phyloP scores from a whole-genome alignment of 2,329 filamentous ascomycete genomes.

The Monascus ruber region DNA sequence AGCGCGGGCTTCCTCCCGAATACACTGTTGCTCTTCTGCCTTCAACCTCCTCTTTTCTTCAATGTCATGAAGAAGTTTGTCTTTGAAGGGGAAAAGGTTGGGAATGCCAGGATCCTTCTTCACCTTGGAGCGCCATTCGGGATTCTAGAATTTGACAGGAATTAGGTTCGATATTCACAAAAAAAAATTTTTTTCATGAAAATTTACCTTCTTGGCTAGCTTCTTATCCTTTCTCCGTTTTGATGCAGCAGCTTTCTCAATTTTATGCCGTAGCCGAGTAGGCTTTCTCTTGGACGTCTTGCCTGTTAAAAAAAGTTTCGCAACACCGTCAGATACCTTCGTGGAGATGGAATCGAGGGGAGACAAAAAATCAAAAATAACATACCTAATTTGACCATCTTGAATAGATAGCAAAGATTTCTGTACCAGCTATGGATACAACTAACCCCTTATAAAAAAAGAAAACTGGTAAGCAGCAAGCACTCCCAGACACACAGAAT shows the following conservation, averaged over 20 bases:
- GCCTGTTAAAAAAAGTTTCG: conserved; percentile 42
- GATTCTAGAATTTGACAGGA: conserved; percentile 46
- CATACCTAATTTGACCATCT: conserved; percentile 33
- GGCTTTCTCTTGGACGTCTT: conserved; percentile 88
- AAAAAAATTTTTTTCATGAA: not conserved
- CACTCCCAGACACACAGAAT: not conserved
- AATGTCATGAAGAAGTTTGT: conserved; percentile 86
- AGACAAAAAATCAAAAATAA: not conserved
- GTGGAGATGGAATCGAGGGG: not conserved
- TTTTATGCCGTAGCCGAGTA: conserved; percentile 85
- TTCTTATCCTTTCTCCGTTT: conserved; percentile 90
- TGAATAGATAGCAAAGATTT: conserved; percentile 8
- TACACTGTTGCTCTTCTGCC: conserved; percentile 62
- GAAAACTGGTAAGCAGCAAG: not conserved
- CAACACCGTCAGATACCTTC: not conserved
- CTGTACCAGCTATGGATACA: too few species aligned
- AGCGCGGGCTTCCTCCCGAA: conserved; percentile 52
- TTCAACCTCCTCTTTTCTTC: conserved; percentile 76
- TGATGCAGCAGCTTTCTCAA: conserved; percentile 78
- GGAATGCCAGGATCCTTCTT: conserved; percentile 98
- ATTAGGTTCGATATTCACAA: conserved; percentile 4
- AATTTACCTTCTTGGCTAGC: conserved; percentile 63
- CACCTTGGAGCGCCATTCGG: conserved; percentile 85
- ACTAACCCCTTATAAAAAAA: too few species aligned
- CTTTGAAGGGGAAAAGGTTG: conserved; percentile 95